These are phyloP conservation scores for Funneliformis caledonium DNA, from an alignment of 371 early-diverging fungal genomes.

Conservation along the genomic window DNA sequence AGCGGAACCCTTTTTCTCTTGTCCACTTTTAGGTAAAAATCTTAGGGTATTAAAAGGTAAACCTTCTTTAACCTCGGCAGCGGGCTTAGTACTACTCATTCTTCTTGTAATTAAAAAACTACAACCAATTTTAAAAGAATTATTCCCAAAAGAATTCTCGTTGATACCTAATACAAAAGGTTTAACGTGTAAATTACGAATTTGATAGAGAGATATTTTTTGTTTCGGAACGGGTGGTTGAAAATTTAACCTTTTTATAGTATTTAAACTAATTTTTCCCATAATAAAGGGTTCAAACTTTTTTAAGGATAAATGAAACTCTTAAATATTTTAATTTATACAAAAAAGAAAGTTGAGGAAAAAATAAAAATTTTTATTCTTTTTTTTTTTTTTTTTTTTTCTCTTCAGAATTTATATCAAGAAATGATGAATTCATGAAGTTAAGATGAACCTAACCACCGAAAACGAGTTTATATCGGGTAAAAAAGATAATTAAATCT, in stretches of 20 bases:
- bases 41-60: slow-evolving; percentile 14
- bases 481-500: no score
- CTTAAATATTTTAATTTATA: no score
- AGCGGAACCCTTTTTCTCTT: slow-evolving; percentile 2
- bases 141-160: not conserved
- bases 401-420: no score
- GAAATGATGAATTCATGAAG: no score
- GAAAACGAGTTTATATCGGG: no score
- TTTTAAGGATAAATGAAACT: not conserved
- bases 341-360: no score
- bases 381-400: no score
- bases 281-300: not conserved
- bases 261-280: not conserved
- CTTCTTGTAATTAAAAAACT: not conserved
- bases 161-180: not conserved
- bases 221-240: not conserved
- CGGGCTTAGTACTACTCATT: not conserved
- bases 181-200: not conserved
- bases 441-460: no score
- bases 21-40: slow-evolving; percentile 5
- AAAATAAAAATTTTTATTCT: no score
- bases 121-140: not conserved
- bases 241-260: not conserved
- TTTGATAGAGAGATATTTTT: not conserved
- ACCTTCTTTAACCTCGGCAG: not conserved